Conservation (phyloP, 768 basidiomycete genomes). For the Melanogaster broomeanus region DNA sequence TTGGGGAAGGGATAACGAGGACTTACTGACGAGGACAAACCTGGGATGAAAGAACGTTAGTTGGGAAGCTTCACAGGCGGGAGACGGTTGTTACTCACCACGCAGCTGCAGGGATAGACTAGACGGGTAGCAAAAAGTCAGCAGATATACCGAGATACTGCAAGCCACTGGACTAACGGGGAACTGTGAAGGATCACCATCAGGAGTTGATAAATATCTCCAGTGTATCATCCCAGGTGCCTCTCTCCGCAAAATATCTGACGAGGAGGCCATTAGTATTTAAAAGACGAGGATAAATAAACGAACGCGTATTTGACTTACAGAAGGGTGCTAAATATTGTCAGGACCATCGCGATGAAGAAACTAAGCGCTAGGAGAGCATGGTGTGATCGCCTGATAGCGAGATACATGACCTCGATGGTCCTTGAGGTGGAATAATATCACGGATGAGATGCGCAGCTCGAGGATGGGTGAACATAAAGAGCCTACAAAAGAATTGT, state of each 20-base stretch:
- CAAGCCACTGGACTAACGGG: constrained; percentile 45
- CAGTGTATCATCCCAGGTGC: constrained; percentile 82
- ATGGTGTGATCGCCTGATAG: constrained; percentile 82
- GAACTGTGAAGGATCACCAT: constrained; percentile 83
- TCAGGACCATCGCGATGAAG: constrained; percentile 85
- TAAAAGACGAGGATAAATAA: background rate
- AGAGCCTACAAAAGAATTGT: constrained; percentile 74
- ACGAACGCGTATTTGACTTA: constrained; percentile 35
- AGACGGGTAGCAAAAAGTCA: background rate
- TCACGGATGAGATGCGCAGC: background rate
- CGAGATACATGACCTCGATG: constrained; percentile 91
- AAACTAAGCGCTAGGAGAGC: constrained; percentile 85
- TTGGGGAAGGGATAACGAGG: background rate
- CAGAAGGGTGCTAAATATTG: constrained; percentile 86
- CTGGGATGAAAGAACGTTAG: constrained; percentile 19
- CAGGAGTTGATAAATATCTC: constrained; percentile 81
- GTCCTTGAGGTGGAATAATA: constrained; percentile 47
- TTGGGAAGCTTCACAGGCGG: background rate
- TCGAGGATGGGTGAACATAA: background rate
- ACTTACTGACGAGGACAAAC: constrained; percentile 82
- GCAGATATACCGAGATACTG: background rate
- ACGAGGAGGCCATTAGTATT: background rate
- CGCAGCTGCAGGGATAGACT: constrained; percentile 73
- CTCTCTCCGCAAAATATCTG: constrained; percentile 89
- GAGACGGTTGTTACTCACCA: constrained; percentile 55